Percentiles rank a stretch among this genome's conserved stretches.
These are phyloP conservation scores for Suhomyces taliae DNA, from an alignment of 1,139 yeast species.

Conservation along the genomic window DNA sequence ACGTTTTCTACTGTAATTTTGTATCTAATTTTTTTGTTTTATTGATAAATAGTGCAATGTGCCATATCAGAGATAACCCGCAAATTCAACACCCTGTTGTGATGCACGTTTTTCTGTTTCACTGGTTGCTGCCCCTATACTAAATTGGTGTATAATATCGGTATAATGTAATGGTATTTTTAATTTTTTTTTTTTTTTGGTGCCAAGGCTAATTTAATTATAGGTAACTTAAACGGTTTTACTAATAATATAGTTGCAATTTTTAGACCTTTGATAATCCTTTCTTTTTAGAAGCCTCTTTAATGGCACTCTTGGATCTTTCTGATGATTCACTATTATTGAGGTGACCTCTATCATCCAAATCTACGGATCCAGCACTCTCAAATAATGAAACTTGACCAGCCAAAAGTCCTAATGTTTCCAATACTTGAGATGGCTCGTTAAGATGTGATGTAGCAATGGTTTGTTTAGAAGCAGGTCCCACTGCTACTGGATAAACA, in stretches of 20 bases:
- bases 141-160: no score
- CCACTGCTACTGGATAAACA: constrained; percentile 87
- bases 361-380: constrained; percentile 70
- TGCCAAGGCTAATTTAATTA: no score
- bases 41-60: no score
- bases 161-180: no score
- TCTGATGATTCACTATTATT: constrained; percentile 47
- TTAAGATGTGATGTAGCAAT: constrained; percentile 85
- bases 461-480: constrained; percentile 89
- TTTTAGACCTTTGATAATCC: constrained; percentile 2
- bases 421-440: constrained; percentile 84
- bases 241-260: background rate
- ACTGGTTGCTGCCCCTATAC: no score
- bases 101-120: no score
- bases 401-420: constrained; percentile 75
- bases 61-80: no score
- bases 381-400: constrained; percentile 76
- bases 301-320: constrained; percentile 39
- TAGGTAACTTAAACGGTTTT: no score
- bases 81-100: no score
- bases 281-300: constrained; percentile 33
- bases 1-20: no score
- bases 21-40: no score
- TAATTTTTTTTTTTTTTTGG: no score
- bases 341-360: constrained; percentile 74